Evolutionary conservation across 345 rosid species (phyloP).

Genomic region (Hibiscus tridactylites): DNA sequence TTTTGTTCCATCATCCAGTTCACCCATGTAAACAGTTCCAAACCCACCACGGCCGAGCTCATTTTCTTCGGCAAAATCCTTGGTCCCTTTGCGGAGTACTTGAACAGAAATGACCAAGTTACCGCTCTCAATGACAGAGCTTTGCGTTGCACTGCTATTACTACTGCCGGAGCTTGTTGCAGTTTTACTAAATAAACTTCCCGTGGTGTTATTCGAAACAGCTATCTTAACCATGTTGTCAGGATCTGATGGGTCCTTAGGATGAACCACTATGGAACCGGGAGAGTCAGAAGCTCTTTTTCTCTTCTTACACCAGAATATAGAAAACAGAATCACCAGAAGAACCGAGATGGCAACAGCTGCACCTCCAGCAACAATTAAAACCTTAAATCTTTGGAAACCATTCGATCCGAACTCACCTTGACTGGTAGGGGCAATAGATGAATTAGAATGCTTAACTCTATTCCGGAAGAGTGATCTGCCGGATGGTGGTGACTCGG

Average conservation of each 20-base stretch:
- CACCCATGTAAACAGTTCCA: constrained; percentile 72
- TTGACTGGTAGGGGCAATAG: constrained; percentile 18
- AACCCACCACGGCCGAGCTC: constrained; percentile 80
- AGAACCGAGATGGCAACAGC: constrained; percentile 31
- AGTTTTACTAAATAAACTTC: constrained; percentile 32
- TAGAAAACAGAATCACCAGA: constrained; percentile 35
- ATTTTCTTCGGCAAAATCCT: constrained; percentile 53
- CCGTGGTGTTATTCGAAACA: constrained; percentile 42
- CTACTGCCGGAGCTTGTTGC: constrained; percentile 49
- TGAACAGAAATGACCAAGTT: constrained; percentile 65
- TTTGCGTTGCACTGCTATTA: constrained; percentile 36
- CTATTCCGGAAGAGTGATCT: constrained; percentile 5
- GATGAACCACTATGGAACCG: constrained; percentile 53
- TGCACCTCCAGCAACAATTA: constrained; percentile 42
- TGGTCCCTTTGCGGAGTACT: constrained; percentile 64
- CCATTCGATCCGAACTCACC: constrained; percentile 11
- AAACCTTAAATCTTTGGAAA: constrained; percentile 22
- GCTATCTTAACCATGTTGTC: constrained; percentile 49
- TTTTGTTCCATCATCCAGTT: constrained; percentile 56
- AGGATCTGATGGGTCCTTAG: constrained; percentile 52
- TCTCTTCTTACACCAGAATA: constrained; percentile 41
- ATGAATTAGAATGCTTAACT: constrained; percentile 9
- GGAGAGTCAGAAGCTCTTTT: constrained; percentile 25
- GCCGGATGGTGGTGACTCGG: not conserved
- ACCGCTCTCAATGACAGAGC: constrained; percentile 60